A percentile compares a stretch with the other conserved stretches of the same genome.
phyloP scores from a whole-genome alignment of 495 filamentous ascomycete genomes.

The Trypethelium eluteriae region DNA sequence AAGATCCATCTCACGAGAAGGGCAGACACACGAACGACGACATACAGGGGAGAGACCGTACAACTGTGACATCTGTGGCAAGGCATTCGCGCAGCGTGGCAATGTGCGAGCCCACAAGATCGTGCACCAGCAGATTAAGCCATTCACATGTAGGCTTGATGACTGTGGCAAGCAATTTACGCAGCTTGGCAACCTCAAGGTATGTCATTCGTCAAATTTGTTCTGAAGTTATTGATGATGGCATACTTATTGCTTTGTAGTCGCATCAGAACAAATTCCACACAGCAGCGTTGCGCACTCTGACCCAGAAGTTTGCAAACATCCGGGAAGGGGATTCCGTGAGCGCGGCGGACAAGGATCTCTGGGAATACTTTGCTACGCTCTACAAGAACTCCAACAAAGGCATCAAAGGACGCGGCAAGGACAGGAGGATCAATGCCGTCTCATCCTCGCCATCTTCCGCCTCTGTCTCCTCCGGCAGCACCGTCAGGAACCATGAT shows the following conservation, averaged over 20 bases:
- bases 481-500: background rate
- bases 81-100: slow-evolving; percentile 74
- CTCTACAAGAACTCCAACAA: slow-evolving; percentile 94
- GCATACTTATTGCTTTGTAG: slow-evolving; percentile 38
- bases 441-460: slow-evolving; percentile 2
- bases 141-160: slow-evolving; percentile 73
- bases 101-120: slow-evolving; percentile 82
- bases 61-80: slow-evolving; percentile 71
- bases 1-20: background rate
- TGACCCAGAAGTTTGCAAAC: slow-evolving; percentile 66
- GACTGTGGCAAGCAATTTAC: slow-evolving; percentile 80
- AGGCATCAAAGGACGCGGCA: slow-evolving; percentile 87
- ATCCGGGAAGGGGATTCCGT: slow-evolving; percentile 56
- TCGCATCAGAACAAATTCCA: slow-evolving; percentile 95
- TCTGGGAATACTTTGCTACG: slow-evolving; percentile 79
- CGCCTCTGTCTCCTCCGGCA: background rate
- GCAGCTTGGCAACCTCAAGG: slow-evolving; percentile 84
- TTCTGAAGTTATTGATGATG: no score
- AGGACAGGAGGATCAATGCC: slow-evolving; percentile 48
- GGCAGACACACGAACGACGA: slow-evolving; percentile 71
- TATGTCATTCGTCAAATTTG: slow-evolving; percentile 28
- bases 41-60: slow-evolving; percentile 88
- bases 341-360: slow-evolving; percentile 59
- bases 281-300: slow-evolving; percentile 55
- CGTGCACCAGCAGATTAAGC: slow-evolving; percentile 69